These are phyloP conservation scores for Saturnispora bothae DNA, from an alignment of 805 yeast species.

Conservation along the genomic window DNA sequence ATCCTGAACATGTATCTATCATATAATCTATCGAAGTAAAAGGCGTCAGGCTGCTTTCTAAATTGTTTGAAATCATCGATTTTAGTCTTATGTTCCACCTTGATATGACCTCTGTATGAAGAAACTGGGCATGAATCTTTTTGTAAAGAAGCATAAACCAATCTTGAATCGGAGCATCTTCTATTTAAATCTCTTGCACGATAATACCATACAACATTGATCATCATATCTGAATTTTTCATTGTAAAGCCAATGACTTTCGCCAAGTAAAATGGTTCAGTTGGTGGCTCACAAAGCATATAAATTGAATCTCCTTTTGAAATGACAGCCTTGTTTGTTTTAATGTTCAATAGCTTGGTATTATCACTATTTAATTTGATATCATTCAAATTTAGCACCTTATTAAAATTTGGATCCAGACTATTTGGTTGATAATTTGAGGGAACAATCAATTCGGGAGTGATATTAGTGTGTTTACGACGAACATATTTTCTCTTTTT, in stretches of 20 bases:
- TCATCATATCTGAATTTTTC: constrained; percentile 22
- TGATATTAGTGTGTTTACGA: not conserved
- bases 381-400: constrained; percentile 30
- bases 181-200: constrained; percentile 78
- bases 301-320: constrained; percentile 59
- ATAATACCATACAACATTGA: constrained; percentile 77
- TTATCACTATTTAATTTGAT: constrained; percentile 23
- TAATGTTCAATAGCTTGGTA: constrained; percentile 27
- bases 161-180: constrained; percentile 56
- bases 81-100: constrained; percentile 59
- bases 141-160: constrained; percentile 77
- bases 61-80: constrained; percentile 48
- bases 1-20: constrained; percentile 78
- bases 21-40: constrained; percentile 77
- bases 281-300: constrained; percentile 85
- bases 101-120: constrained; percentile 66
- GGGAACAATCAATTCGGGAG: constrained; percentile 27
- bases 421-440: constrained; percentile 43
- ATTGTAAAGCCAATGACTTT: constrained; percentile 63
- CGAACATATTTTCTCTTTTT: constrained; percentile 3
- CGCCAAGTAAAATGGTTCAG: constrained; percentile 89
- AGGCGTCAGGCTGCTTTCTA: constrained; percentile 51
- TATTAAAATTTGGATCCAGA: constrained; percentile 32
- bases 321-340: constrained; percentile 26
- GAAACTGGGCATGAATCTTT: constrained; percentile 70